Conservation (phyloP, 345 rosid species). For the Clausena lansium region DNA sequence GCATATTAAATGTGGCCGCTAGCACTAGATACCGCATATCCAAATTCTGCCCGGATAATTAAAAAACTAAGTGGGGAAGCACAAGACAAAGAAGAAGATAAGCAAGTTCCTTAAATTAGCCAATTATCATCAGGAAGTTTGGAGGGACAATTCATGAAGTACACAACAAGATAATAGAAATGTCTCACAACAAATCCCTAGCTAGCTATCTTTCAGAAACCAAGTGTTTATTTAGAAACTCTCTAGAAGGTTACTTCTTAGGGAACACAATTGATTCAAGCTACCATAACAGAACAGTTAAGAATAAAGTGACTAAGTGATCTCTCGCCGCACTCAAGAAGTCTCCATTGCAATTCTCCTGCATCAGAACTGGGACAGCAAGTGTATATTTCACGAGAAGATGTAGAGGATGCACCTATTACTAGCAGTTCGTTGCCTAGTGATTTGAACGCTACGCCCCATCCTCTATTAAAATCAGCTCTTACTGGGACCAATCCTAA, state of each 20-base stretch:
- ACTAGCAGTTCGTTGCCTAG: constrained; percentile 76
- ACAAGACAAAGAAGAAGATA: neutral
- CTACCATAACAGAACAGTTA: constrained; percentile 83
- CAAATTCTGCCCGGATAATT: neutral
- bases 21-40: neutral
- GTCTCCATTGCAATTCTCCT: constrained; percentile 59
- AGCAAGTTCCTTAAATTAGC: constrained; percentile 4
- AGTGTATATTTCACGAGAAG: constrained; percentile 53
- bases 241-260: constrained; percentile 6
- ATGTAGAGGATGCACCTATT: constrained; percentile 57
- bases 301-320: constrained; percentile 66
- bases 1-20: neutral
- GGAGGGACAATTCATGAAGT: neutral
- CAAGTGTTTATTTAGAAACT: constrained; percentile 9
- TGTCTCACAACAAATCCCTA: constrained; percentile 9
- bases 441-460: constrained; percentile 96
- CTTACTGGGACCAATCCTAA: constrained; percentile 74
- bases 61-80: neutral
- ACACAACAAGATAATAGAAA: neutral
- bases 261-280: constrained; percentile 29
- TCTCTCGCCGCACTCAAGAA: constrained; percentile 45
- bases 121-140: constrained; percentile 5
- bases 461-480: constrained; percentile 66
- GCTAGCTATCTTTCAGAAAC: neutral
- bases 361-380: constrained; percentile 46